Percentiles rank a stretch among this genome's conserved stretches.
Evolutionary conservation across 2,329 filamentous ascomycete genomes (phyloP).

Genomic region (Capronia coronata): DNA sequence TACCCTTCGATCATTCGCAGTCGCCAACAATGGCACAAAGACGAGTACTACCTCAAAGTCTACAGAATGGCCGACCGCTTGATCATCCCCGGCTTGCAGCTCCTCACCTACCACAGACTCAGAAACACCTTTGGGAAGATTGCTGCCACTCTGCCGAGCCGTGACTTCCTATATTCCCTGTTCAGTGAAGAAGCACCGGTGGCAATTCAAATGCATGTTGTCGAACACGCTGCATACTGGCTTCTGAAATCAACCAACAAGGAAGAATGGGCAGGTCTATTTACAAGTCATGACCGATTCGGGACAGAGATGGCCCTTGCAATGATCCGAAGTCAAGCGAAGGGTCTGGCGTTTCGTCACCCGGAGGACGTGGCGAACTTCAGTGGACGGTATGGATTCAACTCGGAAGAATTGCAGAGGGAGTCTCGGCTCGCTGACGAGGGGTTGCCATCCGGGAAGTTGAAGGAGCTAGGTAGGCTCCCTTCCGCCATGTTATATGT

Average conservation of each 20-base stretch:
- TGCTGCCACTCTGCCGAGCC: neutral
- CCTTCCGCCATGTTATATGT: neutral
- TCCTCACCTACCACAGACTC: conserved; percentile 1
- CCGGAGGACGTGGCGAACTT: neutral
- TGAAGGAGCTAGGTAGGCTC: neutral
- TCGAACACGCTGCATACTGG: conserved; percentile 10
- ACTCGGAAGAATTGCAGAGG: neutral
- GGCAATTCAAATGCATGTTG: conserved; percentile 4
- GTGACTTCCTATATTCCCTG: neutral
- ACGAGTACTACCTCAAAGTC: conserved; percentile 9
- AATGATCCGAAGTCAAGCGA: neutral
- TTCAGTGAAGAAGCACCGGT: neutral
- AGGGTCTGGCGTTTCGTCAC: neutral
- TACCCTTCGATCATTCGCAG: neutral
- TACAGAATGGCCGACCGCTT: conserved; percentile 7
- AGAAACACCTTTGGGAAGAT: neutral
- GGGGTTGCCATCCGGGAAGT: neutral
- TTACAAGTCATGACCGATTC: neutral
- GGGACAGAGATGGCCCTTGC: conserved; percentile 1
- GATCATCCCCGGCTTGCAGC: conserved; percentile 3
- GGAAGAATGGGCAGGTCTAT: conserved; percentile 5
- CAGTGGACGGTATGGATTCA: neutral
- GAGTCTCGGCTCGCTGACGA: neutral
- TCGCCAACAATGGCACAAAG: neutral
- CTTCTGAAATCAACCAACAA: neutral